Base-by-base conservation (phyloP, 2,329 filamentous ascomycete species). In the Chrysosporium queenslandicum region DNA sequence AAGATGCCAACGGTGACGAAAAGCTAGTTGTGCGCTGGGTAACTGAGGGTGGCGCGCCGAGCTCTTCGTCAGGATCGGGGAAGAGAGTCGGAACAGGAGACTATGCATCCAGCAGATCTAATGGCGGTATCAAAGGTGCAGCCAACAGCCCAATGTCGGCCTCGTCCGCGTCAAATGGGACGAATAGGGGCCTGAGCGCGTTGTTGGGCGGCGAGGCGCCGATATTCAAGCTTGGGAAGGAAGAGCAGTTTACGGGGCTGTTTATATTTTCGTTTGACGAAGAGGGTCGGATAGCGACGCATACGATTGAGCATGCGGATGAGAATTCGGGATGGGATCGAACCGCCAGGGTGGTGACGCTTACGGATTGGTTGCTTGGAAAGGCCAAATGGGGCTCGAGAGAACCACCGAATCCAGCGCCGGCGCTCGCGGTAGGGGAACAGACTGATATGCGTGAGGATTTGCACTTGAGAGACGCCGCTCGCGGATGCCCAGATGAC, bases 201-300 rank as follows among this genome's bases (percentile, higher is more conserved):
- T 62, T 80, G 37, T 71, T 83, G 3, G 73, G 75, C 11, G 76
- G 79, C 47, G 74, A 78, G 16, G 68, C 75, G 59, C 69, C 69
- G 2, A 72, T 74, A 21, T 71, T 74, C 60, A 68, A 69, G 27
- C 58, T 72, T 4, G 78, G 80, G 52, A 77, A 80, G 46, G 79
- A 79, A 55, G 84, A 86, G 62, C 85, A 90, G 63, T 97, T 97
- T 61, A 87, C 83, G 1, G 92, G 92, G 0, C 70, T 97, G 9
- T 98, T 97, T 69, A 84, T 95, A 54, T 98, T 98, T 66, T 87
- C 94, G 58, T 98, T 98, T 66, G 92, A 97, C 64, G 77, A 81
- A 43, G 79, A 94, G 61, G 92, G 92, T 1, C 78, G 88, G 57
- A 81, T 98, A 32, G 70, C 86, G 45, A 88, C 81, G 59, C 92